A percentile compares a stretch with the other conserved stretches of the same genome.
These are phyloP conservation scores for Graphiopsis chlorocephala DNA, from an alignment of 2,329 filamentous ascomycete species.

Conservation along the genomic window DNA sequence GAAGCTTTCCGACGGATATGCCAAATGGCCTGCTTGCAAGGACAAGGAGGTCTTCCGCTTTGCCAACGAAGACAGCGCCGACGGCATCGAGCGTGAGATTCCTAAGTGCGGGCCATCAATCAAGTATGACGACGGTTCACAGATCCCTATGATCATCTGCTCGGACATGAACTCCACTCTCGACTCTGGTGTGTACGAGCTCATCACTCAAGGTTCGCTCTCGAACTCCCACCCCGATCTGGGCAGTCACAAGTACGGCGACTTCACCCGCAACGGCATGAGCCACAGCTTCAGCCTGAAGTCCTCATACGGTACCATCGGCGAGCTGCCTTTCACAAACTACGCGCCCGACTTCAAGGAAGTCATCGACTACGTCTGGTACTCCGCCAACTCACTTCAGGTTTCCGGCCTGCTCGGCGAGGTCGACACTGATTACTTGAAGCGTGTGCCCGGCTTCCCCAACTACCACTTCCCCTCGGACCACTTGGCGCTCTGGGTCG, in stretches of 20 bases:
- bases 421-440: slow-evolving; percentile 80
- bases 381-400: slow-evolving; percentile 84
- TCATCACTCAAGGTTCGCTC: slow-evolving; percentile 78
- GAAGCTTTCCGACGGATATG: slow-evolving; percentile 81
- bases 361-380: slow-evolving; percentile 97
- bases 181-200: slow-evolving; percentile 85
- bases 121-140: slow-evolving; percentile 79
- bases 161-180: slow-evolving; percentile 93
- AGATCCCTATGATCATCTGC: slow-evolving; percentile 87
- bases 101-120: slow-evolving; percentile 71
- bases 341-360: slow-evolving; percentile 92
- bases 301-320: slow-evolving; percentile 81
- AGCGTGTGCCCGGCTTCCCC: slow-evolving; percentile 84
- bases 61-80: slow-evolving; percentile 47
- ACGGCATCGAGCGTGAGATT: slow-evolving; percentile 50
- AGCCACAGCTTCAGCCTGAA: slow-evolving; percentile 91
- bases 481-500: slow-evolving; percentile 83
- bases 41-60: slow-evolving; percentile 55
- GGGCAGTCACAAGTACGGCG: slow-evolving; percentile 79
- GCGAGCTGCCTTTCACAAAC: slow-evolving; percentile 90
- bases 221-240: slow-evolving; percentile 78
- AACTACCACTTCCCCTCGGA: slow-evolving; percentile 94
- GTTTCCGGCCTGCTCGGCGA: slow-evolving; percentile 81
- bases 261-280: slow-evolving; percentile 88
- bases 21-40: slow-evolving; percentile 72